Evolutionary conservation across 805 yeast genomes (phyloP), one percentile per base, ranked within the genome.

Genomic region (Wickerhamiella brachini): DNA sequence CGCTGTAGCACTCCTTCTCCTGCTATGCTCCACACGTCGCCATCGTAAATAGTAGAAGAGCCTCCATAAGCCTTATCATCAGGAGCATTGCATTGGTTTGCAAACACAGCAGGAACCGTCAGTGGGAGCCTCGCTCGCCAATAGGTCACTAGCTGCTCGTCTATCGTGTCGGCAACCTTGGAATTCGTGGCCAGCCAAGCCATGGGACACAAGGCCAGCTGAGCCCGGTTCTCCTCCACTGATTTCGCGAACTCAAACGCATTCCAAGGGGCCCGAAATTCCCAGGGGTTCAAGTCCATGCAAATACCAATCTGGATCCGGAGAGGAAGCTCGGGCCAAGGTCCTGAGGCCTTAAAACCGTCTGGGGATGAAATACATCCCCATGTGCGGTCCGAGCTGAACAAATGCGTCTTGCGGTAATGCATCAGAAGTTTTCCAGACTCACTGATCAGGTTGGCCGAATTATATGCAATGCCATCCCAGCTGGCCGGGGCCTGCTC

Each of bases 221-320:
- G 71, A 0, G 78, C 76, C 10, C 69, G 59, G 44, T 78, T 72
- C 0, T 65, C 58, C 20, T 68, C 61, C 53, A 84, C 79, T 49
- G 71, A 71, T 26, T 66, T 63, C 0, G 89, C 74, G 65, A 84
- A 85, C 64, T 89, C 97, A 62, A 76, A 86, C 23, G 70, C 72
- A 38, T 74, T 70, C 66, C 86, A 88, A 1, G 94, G 88, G 1
- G 95, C 87, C 55, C 76, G 71, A 64, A 89, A 89, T 62, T 84
- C 73, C 64, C 85, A 83, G 0, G 96, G 95, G 63, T 85, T 88
- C 54, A 89, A 65, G 67, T 89, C 97, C 97, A 89, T 89, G 63
- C 97, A 89, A 5, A 89, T 87, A 7, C 44, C 44, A 7, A 41
- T 41, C 13, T 41, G 44, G 44, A 41, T 20, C 18, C 15, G 6